Conservation (phyloP, 2,329 filamentous ascomycete genomes). For the Fusarium sp. region DNA sequence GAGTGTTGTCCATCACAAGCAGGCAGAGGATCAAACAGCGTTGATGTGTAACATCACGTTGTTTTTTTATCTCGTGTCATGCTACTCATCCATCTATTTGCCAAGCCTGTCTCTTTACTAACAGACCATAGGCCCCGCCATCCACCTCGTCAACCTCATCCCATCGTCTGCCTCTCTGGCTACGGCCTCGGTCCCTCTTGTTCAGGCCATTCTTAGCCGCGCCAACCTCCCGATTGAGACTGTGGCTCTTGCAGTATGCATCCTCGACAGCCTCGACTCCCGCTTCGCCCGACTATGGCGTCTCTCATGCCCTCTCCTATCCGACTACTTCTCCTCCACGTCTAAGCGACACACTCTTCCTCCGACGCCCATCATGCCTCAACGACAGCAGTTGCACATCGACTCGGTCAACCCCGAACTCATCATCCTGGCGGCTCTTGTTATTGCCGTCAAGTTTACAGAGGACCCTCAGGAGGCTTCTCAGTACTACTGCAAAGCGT, state of each 20-base stretch:
- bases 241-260: constrained; percentile 74
- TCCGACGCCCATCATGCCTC: constrained; percentile 52
- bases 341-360: constrained; percentile 65
- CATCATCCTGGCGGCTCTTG: constrained; percentile 72
- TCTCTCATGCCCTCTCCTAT: constrained; percentile 66
- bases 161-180: constrained; percentile 73
- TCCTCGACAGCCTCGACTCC: constrained; percentile 73
- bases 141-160: constrained; percentile 75
- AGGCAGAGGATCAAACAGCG: constrained; percentile 4
- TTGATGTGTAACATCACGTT: constrained; percentile 22
- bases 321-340: constrained; percentile 46
- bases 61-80: constrained; percentile 14
- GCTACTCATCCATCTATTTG: constrained; percentile 1
- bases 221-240: constrained; percentile 71
- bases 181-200: constrained; percentile 68
- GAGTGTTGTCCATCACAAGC: constrained; percentile 32
- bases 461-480: constrained; percentile 70
- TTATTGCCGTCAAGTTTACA: constrained; percentile 75
- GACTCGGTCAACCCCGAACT: constrained; percentile 73
- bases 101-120: constrained; percentile 21
- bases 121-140: constrained; percentile 67
- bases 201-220: constrained; percentile 71
- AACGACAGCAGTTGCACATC: constrained; percentile 64
- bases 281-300: constrained; percentile 75
- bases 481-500: constrained; percentile 65